Conservation (phyloP, 495 filamentous ascomycete genomes). For the Parathielavia hyrcaniae region DNA sequence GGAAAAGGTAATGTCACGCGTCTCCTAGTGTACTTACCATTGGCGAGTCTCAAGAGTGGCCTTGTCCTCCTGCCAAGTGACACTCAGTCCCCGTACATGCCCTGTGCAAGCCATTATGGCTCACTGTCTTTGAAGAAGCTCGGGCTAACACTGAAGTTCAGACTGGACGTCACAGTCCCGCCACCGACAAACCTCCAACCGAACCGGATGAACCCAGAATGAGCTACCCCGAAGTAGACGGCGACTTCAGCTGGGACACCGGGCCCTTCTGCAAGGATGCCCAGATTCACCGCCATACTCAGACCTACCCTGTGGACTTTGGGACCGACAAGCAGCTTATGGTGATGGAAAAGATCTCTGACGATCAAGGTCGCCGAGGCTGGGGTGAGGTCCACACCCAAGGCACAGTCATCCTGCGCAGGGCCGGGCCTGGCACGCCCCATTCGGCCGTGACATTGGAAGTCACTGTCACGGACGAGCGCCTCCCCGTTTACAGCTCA, state of each 20-base stretch:
- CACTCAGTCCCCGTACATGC: neutral
- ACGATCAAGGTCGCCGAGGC: slow-evolving; percentile 17
- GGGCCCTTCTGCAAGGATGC: slow-evolving; percentile 25
- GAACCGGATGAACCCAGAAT: slow-evolving; percentile 13
- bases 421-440: slow-evolving; percentile 19
- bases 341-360: slow-evolving; percentile 24
- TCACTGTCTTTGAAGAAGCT: too few relatives aligned
- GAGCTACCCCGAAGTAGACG: slow-evolving; percentile 25
- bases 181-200: neutral
- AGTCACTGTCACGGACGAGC: slow-evolving; percentile 35
- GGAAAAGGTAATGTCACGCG: slow-evolving; percentile 24
- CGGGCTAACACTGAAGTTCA: neutral
- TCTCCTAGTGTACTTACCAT: neutral
- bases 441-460: slow-evolving; percentile 34
- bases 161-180: slow-evolving; percentile 1
- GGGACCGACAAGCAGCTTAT: slow-evolving; percentile 26
- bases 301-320: slow-evolving; percentile 33
- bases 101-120: neutral
- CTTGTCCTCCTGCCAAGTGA: too few relatives aligned
- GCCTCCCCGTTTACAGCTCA: slow-evolving; percentile 26
- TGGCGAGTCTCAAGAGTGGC: too few relatives aligned
- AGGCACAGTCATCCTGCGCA: slow-evolving; percentile 39
- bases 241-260: slow-evolving; percentile 17
- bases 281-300: slow-evolving; percentile 27
- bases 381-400: slow-evolving; percentile 29